Percentiles rank a stretch among this genome's conserved stretches.
Evolutionary conservation across 1,139 yeast genomes (phyloP).

Genomic region (Chernovozyma sophiae-reginae): DNA sequence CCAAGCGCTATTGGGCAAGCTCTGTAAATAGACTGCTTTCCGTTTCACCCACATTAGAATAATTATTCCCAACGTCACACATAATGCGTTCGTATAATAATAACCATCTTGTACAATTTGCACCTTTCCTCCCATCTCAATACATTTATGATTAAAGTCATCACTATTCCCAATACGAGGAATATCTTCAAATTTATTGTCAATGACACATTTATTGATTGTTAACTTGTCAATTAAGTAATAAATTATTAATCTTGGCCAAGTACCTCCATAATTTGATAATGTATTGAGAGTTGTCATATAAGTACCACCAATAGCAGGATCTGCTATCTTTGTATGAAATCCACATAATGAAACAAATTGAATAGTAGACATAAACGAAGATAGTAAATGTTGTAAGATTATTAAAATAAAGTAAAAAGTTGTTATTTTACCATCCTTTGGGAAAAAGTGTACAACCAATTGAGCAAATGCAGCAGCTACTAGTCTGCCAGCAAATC

Average conservation of each 20-base stretch:
- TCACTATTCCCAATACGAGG: slow-evolving; percentile 21
- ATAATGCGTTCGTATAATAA: slow-evolving; percentile 68
- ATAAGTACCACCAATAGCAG: slow-evolving; percentile 93
- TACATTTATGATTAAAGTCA: slow-evolving; percentile 47
- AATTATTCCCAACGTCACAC: slow-evolving; percentile 63
- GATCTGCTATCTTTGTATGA: slow-evolving; percentile 94
- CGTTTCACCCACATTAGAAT: slow-evolving; percentile 68
- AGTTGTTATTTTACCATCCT: slow-evolving; percentile 39
- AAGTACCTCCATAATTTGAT: slow-evolving; percentile 92
- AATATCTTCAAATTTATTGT: slow-evolving; percentile 5
- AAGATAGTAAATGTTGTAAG: slow-evolving; percentile 75
- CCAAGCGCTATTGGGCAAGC: slow-evolving; percentile 67
- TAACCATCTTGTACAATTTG: slow-evolving; percentile 70
- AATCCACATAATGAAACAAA: slow-evolving; percentile 93
- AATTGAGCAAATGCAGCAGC: slow-evolving; percentile 77
- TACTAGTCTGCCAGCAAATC: slow-evolving; percentile 75
- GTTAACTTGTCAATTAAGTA: slow-evolving; percentile 79
- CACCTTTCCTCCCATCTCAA: slow-evolving; percentile 52
- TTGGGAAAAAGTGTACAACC: slow-evolving; percentile 71
- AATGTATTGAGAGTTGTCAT: slow-evolving; percentile 94
- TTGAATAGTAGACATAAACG: slow-evolving; percentile 92
- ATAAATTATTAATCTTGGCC: slow-evolving; percentile 85
- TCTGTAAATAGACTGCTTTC: slow-evolving; percentile 55
- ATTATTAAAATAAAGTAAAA: slow-evolving; percentile 67
- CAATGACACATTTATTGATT: slow-evolving; percentile 49